phyloP scores from a whole-genome alignment of 306 rosid genomes.

The Trifolium repens region DNA sequence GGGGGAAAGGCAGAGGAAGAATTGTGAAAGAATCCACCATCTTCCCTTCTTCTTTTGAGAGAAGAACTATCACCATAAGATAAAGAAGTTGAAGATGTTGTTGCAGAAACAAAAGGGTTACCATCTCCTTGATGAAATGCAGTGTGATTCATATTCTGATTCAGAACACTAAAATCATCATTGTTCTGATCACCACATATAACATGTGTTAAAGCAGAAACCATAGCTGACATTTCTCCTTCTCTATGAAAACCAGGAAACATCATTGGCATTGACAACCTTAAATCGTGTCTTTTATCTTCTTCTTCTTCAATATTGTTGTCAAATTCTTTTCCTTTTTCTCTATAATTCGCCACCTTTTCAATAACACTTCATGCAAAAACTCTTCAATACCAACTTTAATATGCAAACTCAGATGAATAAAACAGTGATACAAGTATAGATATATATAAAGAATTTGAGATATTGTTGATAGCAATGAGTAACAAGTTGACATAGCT shows the following conservation, averaged over 20 bases:
- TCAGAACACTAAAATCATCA: background rate
- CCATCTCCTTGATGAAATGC: background rate
- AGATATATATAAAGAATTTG: background rate
- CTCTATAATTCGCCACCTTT: slow-evolving; percentile 42
- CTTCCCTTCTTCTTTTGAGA: slow-evolving; percentile 51
- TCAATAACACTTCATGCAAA: background rate
- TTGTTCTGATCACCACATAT: slow-evolving; percentile 44
- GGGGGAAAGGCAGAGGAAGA: slow-evolving; percentile 38
- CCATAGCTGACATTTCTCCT: slow-evolving; percentile 58
- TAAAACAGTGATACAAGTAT: background rate
- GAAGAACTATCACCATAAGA: slow-evolving; percentile 32
- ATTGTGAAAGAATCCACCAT: slow-evolving; percentile 15
- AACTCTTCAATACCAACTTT: background rate
- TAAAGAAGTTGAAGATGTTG: slow-evolving; percentile 37
- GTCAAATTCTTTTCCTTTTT: slow-evolving; percentile 21
- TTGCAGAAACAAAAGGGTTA: slow-evolving; percentile 28
- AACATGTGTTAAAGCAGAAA: slow-evolving; percentile 54
- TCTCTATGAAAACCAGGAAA: slow-evolving; percentile 48
- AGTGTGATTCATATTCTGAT: background rate
- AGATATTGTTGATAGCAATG: background rate
- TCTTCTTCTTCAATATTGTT: background rate
- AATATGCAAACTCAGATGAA: background rate
- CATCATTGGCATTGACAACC: slow-evolving; percentile 34
- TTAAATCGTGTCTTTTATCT: background rate
- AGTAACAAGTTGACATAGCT: background rate